phyloP scores from a whole-genome alignment of 2,329 filamentous ascomycete species.

The Aspergillus clavatus region DNA sequence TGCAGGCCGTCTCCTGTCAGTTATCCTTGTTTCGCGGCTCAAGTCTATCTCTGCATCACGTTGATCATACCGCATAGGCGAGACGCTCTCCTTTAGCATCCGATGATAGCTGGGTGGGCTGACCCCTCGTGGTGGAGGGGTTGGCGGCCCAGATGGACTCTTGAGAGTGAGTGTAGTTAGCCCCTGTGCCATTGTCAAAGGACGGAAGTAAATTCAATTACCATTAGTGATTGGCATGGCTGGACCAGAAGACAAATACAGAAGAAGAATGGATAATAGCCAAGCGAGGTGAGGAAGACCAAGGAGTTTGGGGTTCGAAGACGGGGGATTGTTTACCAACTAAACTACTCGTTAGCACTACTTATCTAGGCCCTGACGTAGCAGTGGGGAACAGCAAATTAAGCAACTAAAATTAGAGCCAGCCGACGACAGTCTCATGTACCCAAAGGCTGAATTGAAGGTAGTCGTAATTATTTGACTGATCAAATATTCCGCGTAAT shows the following conservation, averaged over 20 bases:
- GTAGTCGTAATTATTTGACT: not conserved
- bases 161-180: slow-evolving; percentile 31
- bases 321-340: slow-evolving; percentile 7
- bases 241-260: slow-evolving; percentile 9
- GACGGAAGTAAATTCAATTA: slow-evolving; percentile 14
- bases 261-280: slow-evolving; percentile 2
- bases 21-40: not conserved
- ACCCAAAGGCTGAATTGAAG: too few relatives aligned
- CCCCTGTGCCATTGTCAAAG: not conserved
- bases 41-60: not conserved
- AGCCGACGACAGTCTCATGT: not conserved
- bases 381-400: not conserved
- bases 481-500: not conserved
- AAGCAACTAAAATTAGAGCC: not conserved
- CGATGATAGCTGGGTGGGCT: slow-evolving; percentile 80
- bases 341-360: too few relatives aligned
- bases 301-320: too few relatives aligned
- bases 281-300: slow-evolving; percentile 3
- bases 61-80: slow-evolving; percentile 72
- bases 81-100: slow-evolving; percentile 88
- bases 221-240: slow-evolving; percentile 45
- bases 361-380: not conserved
- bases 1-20: slow-evolving; percentile 31
- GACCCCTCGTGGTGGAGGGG: slow-evolving; percentile 76
- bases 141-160: slow-evolving; percentile 77